A percentile compares a stretch with the other conserved stretches of the same genome.
phyloP scores from a whole-genome alignment of 306 rosid species.

The Cicer arietinum region DNA sequence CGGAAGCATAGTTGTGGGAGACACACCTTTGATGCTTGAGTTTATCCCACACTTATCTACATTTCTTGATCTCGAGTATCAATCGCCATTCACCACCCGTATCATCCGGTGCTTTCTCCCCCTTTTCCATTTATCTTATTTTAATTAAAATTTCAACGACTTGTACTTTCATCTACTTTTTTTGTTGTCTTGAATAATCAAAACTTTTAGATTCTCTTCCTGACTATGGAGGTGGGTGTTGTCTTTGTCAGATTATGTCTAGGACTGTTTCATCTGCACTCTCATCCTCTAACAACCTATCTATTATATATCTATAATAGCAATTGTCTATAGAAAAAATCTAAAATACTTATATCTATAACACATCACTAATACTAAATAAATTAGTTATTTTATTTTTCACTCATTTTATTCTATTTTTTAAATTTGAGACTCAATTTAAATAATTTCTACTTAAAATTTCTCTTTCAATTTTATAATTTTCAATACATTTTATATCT shows the following conservation, averaged over 20 bases:
- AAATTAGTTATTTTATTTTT: no score
- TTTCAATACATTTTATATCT: no score
- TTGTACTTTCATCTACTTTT: not conserved
- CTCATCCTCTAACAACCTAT: conserved; percentile 26
- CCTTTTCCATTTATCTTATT: not conserved
- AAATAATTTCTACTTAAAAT: no score
- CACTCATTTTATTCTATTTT: no score
- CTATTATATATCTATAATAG: no score
- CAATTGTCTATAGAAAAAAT: no score
- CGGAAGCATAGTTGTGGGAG: conserved; percentile 46
- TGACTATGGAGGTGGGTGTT: conserved; percentile 19
- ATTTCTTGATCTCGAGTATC: conserved; percentile 37
- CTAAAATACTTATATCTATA: no score
- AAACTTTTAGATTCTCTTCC: not conserved
- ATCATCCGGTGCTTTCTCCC: conserved; percentile 7
- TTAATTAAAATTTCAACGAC: conserved; percentile 15
- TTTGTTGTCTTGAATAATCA: not conserved
- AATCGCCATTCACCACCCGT: conserved; percentile 48
- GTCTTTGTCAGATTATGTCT: conserved; percentile 39
- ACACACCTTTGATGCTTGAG: conserved; percentile 38
- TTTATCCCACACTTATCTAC: not conserved
- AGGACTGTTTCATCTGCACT: conserved; percentile 13
- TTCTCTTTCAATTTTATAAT: no score
- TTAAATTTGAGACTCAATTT: no score
- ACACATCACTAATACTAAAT: no score